phyloP scores from a whole-genome alignment of 2,329 filamentous ascomycete genomes.

The Ascochyta rabiei region DNA sequence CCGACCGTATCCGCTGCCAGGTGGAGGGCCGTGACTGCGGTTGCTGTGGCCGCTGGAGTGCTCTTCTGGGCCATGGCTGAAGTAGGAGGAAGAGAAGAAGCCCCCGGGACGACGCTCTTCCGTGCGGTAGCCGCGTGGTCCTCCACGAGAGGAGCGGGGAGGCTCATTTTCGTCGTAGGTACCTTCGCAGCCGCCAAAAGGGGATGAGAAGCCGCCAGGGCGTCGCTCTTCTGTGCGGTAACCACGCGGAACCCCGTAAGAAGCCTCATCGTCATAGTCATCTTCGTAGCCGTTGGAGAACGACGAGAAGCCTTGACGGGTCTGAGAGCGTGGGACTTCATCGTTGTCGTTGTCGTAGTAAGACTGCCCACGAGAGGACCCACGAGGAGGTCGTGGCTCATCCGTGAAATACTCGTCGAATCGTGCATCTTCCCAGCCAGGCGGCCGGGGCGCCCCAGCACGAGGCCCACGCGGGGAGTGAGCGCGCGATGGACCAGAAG shows the following conservation, averaged over 20 bases:
- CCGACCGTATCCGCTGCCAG: background rate
- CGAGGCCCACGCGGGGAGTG: background rate
- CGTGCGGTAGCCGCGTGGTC: background rate
- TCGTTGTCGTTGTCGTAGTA: background rate
- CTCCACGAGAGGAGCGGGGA: background rate
- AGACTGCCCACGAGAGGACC: background rate
- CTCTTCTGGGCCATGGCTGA: background rate
- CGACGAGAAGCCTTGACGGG: background rate
- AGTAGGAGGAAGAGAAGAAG: background rate
- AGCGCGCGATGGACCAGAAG: background rate
- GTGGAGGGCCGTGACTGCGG: background rate
- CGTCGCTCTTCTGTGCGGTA: background rate
- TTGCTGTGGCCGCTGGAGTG: background rate
- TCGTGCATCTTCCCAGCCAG: background rate
- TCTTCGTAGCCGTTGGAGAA: background rate
- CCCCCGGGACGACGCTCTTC: slow-evolving; percentile 1
- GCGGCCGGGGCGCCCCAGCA: background rate
- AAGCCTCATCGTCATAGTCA: background rate
- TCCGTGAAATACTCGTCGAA: background rate
- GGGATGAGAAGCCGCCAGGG: background rate
- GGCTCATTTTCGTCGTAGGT: background rate
- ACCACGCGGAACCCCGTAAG: background rate
- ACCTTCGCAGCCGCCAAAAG: background rate
- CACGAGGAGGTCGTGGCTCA: too few relatives aligned
- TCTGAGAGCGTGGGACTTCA: background rate